Evolutionary conservation across 345 rosid genomes (phyloP), one percentile per base, ranked within the genome.

Genomic region (Heritiera fomes): DNA sequence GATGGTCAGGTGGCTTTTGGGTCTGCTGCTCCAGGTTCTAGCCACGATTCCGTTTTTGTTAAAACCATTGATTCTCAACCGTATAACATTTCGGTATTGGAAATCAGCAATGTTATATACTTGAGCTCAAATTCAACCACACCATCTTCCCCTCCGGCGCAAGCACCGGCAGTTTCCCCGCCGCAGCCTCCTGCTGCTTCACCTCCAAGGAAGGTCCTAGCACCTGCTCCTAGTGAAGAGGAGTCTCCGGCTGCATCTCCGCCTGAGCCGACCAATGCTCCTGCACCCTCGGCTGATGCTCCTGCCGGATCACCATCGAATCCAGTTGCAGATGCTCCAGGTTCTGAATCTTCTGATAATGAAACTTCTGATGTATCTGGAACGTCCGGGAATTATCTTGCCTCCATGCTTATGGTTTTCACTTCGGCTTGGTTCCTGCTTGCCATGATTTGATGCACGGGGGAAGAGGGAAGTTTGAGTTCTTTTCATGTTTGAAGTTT

Each of bases 21-120:
- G 7, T 76, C 71, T 1, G 71, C 78, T 13, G 23, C 78, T 38
- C 47, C 60, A 0, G 58, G 78, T 58, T 28, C 78, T 28, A 20
- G 20, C 10, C 40, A 0, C 7, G 58, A 41, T 15, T 13, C 56
- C 66, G 3, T 10, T 10, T 75, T 23, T 3, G 15, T 75, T 23
- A 47, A 28, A 28, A 2, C 78, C 15, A 3, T 75, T 10, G 0
- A 5, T 1, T 2, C 71, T 7, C 23, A 76, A 18, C 78, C 69
- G 5, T 28, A 13, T 10, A 43, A 8, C 43, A 14, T 45, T 32
- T 45, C 69, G 2, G 67, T 61, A 1, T 43, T 60, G 23, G 69
- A 60, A 13, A 8, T 75, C 7, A 8, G 8, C 55, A 8, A 34
- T 47, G 7, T 43, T 10, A 75, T 75, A 4, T 32, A 1, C 45